Conservation (phyloP, 805 yeast species). For the Wickerhamomyces strasburgensis region DNA sequence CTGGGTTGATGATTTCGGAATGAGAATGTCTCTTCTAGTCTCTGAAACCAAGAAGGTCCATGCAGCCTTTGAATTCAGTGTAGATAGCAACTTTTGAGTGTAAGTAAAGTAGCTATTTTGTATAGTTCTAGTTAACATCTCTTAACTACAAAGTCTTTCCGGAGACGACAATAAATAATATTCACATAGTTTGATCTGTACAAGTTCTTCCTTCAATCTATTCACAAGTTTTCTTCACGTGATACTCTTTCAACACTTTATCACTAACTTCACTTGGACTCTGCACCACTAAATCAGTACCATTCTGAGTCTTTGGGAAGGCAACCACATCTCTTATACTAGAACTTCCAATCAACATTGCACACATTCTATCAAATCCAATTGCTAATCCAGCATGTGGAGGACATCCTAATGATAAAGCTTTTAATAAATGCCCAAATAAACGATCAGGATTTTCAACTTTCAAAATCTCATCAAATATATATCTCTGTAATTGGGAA, state of each 20-base stretch:
- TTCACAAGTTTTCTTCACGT: conserved; percentile 28
- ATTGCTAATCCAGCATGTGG: conserved; percentile 98
- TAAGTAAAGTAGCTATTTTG: too few relatives aligned
- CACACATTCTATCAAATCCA: conserved; percentile 90
- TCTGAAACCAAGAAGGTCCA: not conserved
- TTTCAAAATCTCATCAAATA: conserved; percentile 59
- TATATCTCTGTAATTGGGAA: conserved; percentile 64
- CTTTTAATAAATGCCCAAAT: conserved; percentile 82
- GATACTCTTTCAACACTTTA: conserved; percentile 49
- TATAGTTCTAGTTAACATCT: too few relatives aligned
- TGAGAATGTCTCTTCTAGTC: too few relatives aligned
- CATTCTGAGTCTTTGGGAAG: conserved; percentile 89
- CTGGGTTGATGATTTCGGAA: too few relatives aligned
- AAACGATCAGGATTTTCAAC: conserved; percentile 54
- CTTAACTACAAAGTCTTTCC: too few relatives aligned
- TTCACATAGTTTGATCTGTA: too few relatives aligned
- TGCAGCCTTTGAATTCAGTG: not conserved
- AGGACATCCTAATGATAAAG: conserved; percentile 89
- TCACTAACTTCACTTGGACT: conserved; percentile 69
- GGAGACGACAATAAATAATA: too few relatives aligned
- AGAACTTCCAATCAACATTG: conserved; percentile 73
- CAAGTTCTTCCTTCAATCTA: not conserved
- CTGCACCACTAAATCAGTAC: conserved; percentile 81
- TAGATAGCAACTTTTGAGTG: not conserved
- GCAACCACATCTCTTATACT: conserved; percentile 93